Conservation (phyloP, 1,139 yeast species). For the Protomyces inouyei region DNA sequence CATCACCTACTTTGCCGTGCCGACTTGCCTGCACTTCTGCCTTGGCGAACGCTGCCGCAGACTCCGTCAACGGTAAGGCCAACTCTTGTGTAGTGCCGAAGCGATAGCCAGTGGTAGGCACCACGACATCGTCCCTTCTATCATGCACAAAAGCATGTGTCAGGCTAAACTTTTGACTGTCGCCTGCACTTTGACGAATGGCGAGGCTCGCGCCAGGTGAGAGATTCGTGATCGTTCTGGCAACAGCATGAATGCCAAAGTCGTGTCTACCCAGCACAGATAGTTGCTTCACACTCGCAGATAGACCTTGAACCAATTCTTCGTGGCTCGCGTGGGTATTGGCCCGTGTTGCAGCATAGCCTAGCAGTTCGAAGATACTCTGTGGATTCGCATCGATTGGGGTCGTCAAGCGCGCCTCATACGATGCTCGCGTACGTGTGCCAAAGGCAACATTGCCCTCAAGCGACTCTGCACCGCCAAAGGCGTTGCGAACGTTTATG, state of each 20-base stretch:
- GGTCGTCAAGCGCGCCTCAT: slow-evolving; percentile 40
- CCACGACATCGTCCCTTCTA: slow-evolving; percentile 37
- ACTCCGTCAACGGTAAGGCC: slow-evolving; percentile 43
- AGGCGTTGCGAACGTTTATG: slow-evolving; percentile 61
- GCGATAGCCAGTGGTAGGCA: slow-evolving; percentile 50
- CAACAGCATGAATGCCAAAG: slow-evolving; percentile 57
- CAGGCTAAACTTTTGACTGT: slow-evolving; percentile 40
- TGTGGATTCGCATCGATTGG: slow-evolving; percentile 47
- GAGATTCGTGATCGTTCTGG: slow-evolving; percentile 55
- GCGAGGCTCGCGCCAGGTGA: slow-evolving; percentile 37
- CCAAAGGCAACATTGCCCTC: slow-evolving; percentile 75
- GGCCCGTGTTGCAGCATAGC: slow-evolving; percentile 7
- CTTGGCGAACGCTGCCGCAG: slow-evolving; percentile 41
- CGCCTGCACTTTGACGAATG: slow-evolving; percentile 42
- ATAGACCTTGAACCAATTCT: slow-evolving; percentile 14
- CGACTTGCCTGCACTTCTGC: slow-evolving; percentile 32
- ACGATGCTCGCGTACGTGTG: slow-evolving; percentile 69
- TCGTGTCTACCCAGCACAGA: slow-evolving; percentile 41
- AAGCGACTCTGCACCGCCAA: slow-evolving; percentile 84
- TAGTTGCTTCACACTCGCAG: slow-evolving; percentile 9
- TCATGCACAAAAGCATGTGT: slow-evolving; percentile 38
- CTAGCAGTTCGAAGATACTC: slow-evolving; percentile 14
- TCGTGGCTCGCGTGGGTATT: slow-evolving; percentile 30
- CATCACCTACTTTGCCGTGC: slow-evolving; percentile 34
- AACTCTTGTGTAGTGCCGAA: slow-evolving; percentile 56